Conservation (phyloP, 768 basidiomycete species). For the Amanita exitialis region DNA sequence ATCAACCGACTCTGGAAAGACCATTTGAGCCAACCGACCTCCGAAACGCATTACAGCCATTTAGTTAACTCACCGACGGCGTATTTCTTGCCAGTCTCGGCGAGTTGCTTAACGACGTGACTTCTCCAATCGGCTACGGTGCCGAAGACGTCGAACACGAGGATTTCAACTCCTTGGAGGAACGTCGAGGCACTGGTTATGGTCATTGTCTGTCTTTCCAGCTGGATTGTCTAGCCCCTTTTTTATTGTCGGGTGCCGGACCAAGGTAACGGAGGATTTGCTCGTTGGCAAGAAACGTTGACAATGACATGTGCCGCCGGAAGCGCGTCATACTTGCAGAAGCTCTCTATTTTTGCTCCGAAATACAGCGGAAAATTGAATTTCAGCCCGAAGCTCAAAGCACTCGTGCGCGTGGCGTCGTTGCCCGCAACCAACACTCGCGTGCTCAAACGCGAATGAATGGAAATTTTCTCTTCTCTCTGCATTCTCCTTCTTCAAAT, state of each 20-base stretch:
- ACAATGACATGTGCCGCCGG: too few relatives aligned
- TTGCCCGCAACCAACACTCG: too few relatives aligned
- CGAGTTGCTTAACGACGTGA: constrained; percentile 13
- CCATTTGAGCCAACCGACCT: neutral
- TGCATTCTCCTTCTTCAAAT: too few relatives aligned
- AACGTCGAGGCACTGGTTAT: neutral
- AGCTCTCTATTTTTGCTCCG: too few relatives aligned
- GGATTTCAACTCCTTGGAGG: constrained; percentile 25
- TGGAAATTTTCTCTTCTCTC: too few relatives aligned
- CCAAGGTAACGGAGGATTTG: neutral
- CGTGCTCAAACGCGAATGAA: too few relatives aligned
- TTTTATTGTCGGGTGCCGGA: too few relatives aligned
- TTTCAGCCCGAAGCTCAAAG: too few relatives aligned
- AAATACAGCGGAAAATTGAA: neutral
- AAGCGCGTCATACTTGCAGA: neutral
- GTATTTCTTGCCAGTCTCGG: constrained; percentile 11
- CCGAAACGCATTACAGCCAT: neutral
- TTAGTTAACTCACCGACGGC: constrained; percentile 16
- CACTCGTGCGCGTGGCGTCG: too few relatives aligned
- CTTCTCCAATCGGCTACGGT: constrained; percentile 40
- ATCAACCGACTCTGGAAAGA: constrained; percentile 16
- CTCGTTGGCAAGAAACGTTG: too few relatives aligned
- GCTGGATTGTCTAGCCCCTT: neutral
- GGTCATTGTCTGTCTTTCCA: neutral
- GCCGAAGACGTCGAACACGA: constrained; percentile 41